Conservation (phyloP, 345 rosid genomes). For the Tarenaya hassleriana region DNA sequence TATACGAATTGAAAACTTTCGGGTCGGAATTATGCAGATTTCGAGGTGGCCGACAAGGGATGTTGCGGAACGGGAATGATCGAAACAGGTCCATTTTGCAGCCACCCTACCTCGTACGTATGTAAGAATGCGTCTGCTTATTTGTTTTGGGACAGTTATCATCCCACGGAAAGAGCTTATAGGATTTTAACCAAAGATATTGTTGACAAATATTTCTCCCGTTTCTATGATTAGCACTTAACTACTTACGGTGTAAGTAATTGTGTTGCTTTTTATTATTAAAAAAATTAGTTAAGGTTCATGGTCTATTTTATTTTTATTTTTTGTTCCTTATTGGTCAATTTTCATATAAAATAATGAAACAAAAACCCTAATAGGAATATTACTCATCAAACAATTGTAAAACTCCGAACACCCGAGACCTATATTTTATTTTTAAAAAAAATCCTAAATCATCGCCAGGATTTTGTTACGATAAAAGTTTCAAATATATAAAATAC, state of each 20-base stretch:
- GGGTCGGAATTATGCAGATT: conserved; percentile 22
- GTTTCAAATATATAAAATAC: too few relatives aligned
- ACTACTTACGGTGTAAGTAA: neutral
- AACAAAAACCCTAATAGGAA: too few relatives aligned
- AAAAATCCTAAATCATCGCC: too few relatives aligned
- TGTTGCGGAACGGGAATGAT: conserved; percentile 29
- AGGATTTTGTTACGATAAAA: too few relatives aligned
- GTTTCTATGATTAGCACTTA: conserved; percentile 5
- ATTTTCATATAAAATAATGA: too few relatives aligned
- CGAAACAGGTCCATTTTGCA: conserved; percentile 25
- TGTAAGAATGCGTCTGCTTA: conserved; percentile 25
- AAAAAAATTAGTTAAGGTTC: too few relatives aligned
- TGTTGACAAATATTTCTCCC: conserved; percentile 11
- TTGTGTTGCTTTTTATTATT: neutral
- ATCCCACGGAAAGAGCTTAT: conserved; percentile 38
- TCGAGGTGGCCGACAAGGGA: conserved; percentile 22
- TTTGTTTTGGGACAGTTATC: conserved; percentile 31
- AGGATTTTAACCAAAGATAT: conserved; percentile 15
- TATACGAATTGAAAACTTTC: neutral
- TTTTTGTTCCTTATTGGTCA: too few relatives aligned
- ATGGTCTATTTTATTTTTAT: too few relatives aligned
- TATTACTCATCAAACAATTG: too few relatives aligned
- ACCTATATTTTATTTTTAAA: too few relatives aligned
- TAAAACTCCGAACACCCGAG: too few relatives aligned
- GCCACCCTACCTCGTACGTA: conserved; percentile 1